Base-by-base conservation (phyloP, 768 basidiomycete genomes). In the Boletus reticuloceps region DNA sequence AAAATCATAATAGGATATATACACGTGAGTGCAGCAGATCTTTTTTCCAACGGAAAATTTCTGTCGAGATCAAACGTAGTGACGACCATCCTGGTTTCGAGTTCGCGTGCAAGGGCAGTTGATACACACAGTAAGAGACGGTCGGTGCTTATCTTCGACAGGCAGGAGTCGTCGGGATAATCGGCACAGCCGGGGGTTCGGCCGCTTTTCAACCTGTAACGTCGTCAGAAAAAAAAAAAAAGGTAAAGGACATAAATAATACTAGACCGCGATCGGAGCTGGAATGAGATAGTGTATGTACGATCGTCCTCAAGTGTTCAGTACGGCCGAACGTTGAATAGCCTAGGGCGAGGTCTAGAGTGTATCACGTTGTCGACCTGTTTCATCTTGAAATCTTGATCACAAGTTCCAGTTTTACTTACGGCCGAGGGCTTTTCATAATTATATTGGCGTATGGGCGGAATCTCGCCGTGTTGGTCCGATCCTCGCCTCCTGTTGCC, bases 1-100 rank as follows among this genome's bases (percentile, higher is more conserved):
- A 47, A 55, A 40, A 45, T 51, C 47, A 55, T 66, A 68, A 66
- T 68, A 42, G 50, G n/a, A 19, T 55, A 50, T 52, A 47, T 43
- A 41, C 19, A 12, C 29, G 2, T 39, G 12, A 11, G n/a, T 6
- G 43, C 40, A 40, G 5, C 40, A 40, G 7, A 10, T 19, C 38
- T 58, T 34, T 39, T 54, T 50, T 20, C 17, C 2, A 14, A 17
- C 8, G 32, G 36, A 12, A 20, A 16, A 31, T 42, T 16, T 37
- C 59, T 44, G 49, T 51, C 47, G 19, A 50, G 50, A 34, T 53
- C 55, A 43, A 40, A 44, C 49, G 11, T n/a, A 32, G 25, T 17
- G 17, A 43, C 39, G 14, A 11, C 22, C 25, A 11, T 12, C 17
- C 25, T 29, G 22, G 58, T 59, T 53, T 63, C 51, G 39, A 31